These are phyloP conservation scores for Casuarina glauca DNA, from an alignment of 306 rosid genomes.

Conservation along the genomic window DNA sequence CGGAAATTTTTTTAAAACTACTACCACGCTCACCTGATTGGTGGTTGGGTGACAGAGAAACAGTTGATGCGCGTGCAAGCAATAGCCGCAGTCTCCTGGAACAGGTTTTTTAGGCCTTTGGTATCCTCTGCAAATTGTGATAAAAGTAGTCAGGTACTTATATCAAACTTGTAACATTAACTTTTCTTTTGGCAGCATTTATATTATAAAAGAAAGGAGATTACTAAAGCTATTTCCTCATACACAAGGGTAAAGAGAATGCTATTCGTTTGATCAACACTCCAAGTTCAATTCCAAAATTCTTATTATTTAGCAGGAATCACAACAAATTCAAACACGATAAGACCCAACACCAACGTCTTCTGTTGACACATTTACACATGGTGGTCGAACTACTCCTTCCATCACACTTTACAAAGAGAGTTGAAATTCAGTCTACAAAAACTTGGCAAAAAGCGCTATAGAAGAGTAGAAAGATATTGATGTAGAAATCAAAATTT, in stretches of 20 bases:
- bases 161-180: conserved; percentile 10
- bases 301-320: neutral
- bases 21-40: conserved; percentile 48
- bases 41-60: conserved; percentile 68
- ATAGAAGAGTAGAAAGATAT: conserved; percentile 5
- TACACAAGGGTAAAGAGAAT: neutral
- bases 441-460: conserved; percentile 1
- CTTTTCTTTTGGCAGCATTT: neutral
- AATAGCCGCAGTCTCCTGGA: conserved; percentile 94
- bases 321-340: neutral
- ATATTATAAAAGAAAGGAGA: neutral
- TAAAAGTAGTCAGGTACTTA: neutral
- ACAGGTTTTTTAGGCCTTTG: conserved; percentile 67
- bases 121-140: conserved; percentile 60
- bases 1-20: neutral
- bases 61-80: conserved; percentile 76
- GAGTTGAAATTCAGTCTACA: neutral
- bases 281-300: neutral
- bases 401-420: neutral
- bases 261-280: neutral
- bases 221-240: neutral
- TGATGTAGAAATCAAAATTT: neutral
- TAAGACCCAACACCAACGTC: too few relatives aligned
- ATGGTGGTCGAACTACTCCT: neutral
- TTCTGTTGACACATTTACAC: neutral